A percentile compares a stretch with the other conserved stretches of the same genome.
Conservation (phyloP, 2,329 filamentous ascomycete genomes). For the Amylocarpus encephaloides region DNA sequence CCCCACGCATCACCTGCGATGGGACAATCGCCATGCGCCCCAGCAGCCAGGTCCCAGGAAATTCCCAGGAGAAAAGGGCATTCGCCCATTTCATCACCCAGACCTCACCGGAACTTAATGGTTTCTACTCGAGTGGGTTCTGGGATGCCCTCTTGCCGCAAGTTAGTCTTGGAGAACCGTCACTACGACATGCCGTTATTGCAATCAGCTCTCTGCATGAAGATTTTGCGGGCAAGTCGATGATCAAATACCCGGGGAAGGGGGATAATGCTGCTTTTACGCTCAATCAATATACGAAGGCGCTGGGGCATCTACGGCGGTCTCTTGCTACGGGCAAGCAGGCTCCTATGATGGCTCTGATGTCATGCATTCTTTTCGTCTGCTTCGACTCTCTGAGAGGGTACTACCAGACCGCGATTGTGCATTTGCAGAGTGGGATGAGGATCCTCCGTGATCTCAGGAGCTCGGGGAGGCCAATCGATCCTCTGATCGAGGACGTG, state of each 20-base stretch:
- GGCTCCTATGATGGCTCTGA: constrained; percentile 21
- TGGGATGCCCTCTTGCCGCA: constrained; percentile 27
- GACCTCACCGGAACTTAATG: constrained; percentile 24
- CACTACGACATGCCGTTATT: constrained; percentile 27
- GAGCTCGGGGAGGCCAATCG: constrained; percentile 7
- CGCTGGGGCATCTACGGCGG: constrained; percentile 23
- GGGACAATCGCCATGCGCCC: constrained; percentile 14
- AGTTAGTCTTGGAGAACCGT: constrained; percentile 21
- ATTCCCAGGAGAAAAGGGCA: constrained; percentile 20
- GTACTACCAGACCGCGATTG: constrained; percentile 23
- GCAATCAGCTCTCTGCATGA: constrained; percentile 28
- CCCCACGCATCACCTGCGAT: not conserved
- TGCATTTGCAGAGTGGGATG: constrained; percentile 28
- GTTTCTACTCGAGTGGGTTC: constrained; percentile 24
- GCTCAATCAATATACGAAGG: constrained; percentile 28
- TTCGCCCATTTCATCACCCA: constrained; percentile 26
- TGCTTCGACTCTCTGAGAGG: constrained; percentile 29
- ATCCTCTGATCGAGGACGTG: constrained; percentile 19
- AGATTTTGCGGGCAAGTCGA: constrained; percentile 19
- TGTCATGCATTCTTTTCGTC: constrained; percentile 29
- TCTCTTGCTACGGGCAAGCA: constrained; percentile 21
- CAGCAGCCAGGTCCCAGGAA: constrained; percentile 19
- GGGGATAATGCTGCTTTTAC: constrained; percentile 19
- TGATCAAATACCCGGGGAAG: constrained; percentile 6
- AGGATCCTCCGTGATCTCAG: constrained; percentile 23